Evolutionary conservation across 805 yeast genomes (phyloP).

Genomic region (Sugiyamaella valdiviana): DNA sequence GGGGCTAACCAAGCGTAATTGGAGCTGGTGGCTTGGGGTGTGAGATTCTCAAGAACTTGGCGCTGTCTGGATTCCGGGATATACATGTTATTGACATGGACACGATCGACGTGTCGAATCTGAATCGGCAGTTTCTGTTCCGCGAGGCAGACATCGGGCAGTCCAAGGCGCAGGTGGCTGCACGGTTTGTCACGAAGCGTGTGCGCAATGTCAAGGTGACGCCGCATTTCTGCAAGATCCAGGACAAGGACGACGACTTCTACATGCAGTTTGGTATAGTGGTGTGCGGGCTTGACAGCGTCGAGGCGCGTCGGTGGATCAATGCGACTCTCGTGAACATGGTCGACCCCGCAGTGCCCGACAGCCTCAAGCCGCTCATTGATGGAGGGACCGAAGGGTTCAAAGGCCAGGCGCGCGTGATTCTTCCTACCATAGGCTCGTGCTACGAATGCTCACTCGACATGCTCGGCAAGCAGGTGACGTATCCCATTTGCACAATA

Average conservation of each 20-base stretch:
- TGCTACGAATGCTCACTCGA: constrained; percentile 91
- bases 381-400: constrained; percentile 98
- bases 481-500: constrained; percentile 88
- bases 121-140: constrained; percentile 72
- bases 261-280: constrained; percentile 65
- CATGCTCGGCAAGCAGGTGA: constrained; percentile 50
- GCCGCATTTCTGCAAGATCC: constrained; percentile 61
- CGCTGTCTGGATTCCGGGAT: constrained; percentile 58
- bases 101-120: constrained; percentile 67
- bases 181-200: constrained; percentile 45
- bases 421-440: constrained; percentile 76
- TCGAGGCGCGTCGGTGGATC: constrained; percentile 88
- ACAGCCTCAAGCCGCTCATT: constrained; percentile 56
- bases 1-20: constrained; percentile 29
- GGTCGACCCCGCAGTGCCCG: constrained; percentile 45
- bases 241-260: constrained; percentile 54
- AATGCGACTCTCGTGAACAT: constrained; percentile 61
- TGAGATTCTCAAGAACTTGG: constrained; percentile 67
- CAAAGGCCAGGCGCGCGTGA: constrained; percentile 83
- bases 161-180: constrained; percentile 63
- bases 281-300: constrained; percentile 82
- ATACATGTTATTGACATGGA: constrained; percentile 78
- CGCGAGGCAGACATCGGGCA: constrained; percentile 55
- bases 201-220: constrained; percentile 39
- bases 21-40: constrained; percentile 88